A percentile compares a stretch with the other conserved stretches of the same genome.
Conservation (phyloP, 805 yeast species). For the Candida vaughaniae region DNA sequence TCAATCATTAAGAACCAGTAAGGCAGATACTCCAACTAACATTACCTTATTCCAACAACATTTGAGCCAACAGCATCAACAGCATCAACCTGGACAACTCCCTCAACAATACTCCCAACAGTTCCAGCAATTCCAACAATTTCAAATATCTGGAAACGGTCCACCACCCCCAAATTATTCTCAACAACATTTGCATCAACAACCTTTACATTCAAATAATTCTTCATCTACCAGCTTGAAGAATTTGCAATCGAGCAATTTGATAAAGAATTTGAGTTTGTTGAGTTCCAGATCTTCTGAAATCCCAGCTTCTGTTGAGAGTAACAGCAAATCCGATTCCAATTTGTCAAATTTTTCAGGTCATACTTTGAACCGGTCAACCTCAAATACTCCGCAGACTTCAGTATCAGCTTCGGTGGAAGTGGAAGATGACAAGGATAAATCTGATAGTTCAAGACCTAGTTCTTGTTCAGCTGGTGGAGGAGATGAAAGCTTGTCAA, state of each 20-base stretch:
- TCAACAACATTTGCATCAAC: constrained; percentile 1
- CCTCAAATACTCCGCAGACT: constrained; percentile 15
- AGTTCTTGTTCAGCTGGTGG: constrained; percentile 4
- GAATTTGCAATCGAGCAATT: constrained; percentile 13
- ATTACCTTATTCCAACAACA: constrained; percentile 16
- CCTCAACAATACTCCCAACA: constrained; percentile 13
- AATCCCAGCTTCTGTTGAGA: too few species aligned
- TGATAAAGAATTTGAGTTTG: constrained; percentile 9
- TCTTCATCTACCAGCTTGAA: constrained; percentile 16
- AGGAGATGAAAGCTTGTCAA: constrained; percentile 5
- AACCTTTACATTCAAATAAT: constrained; percentile 10
- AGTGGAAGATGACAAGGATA: constrained; percentile 4
- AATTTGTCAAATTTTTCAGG: constrained; percentile 8
- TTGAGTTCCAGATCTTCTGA: constrained; percentile 5
- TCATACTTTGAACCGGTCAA: constrained; percentile 12
- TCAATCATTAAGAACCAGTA: constrained; percentile 12
- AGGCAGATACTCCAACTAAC: constrained; percentile 15
- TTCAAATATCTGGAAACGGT: constrained; percentile 2
- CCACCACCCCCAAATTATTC: too few species aligned
- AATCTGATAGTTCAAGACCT: constrained; percentile 7
- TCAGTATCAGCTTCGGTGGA: constrained; percentile 10
- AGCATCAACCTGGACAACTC: constrained; percentile 14
- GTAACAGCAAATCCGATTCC: constrained; percentile 9
- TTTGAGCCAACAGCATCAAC: constrained; percentile 15
- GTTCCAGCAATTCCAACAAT: constrained; percentile 16